Evolutionary conservation across 129 eudicot species (phyloP), one percentile per base, ranked within the genome.

Genomic region (Artemisia tridentata): DNA sequence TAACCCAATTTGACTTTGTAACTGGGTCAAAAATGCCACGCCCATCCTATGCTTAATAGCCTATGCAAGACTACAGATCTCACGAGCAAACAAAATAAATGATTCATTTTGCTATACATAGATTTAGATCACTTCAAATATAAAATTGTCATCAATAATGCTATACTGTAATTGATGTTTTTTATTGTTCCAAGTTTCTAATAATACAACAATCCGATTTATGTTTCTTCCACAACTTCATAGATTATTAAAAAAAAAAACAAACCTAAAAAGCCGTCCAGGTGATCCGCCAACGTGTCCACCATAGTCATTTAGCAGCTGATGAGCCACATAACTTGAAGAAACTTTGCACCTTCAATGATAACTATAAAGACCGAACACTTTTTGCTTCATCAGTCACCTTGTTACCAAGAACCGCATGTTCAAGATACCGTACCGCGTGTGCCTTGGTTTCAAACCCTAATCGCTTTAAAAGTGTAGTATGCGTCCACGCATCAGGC

Each of bases 401-500:
- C 59, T 75, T 76, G 45, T 51, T 41, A 71, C 79, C 87, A 25
- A 80, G 85, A 70, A 87, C 67, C 51, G 80, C 65, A 56, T 52
- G 61, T 57, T 85, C 95, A 73, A 85, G 86, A 72, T 78, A 84
- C 29, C 25, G 74, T 50, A 73, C 72, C 7, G 86, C 90, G 72
- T 46, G 56, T 29, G 63, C 65, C 34, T 65, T 82, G 64, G 80
- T 63, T 1, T 85, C 69, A 54, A 72, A 78, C 27, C 84, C 83
- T 19, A 88, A 65, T 48, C 72, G 74, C 77, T 85, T 85, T 25
- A 88, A 83, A 49, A 88, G 70, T 34, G 86, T 87, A 80, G 79
- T 82, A 53, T 88, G 70, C 11, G 88, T 85, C 75, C 74, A 88
- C 67, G 80, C 64, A 85, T 84, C 95, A 16, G 90, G 95, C 68